Percentiles rank a stretch among this genome's conserved stretches.
These are phyloP conservation scores for Jaltomata sinuosa DNA, from an alignment of 257 asterid genomes.

Conservation along the genomic window DNA sequence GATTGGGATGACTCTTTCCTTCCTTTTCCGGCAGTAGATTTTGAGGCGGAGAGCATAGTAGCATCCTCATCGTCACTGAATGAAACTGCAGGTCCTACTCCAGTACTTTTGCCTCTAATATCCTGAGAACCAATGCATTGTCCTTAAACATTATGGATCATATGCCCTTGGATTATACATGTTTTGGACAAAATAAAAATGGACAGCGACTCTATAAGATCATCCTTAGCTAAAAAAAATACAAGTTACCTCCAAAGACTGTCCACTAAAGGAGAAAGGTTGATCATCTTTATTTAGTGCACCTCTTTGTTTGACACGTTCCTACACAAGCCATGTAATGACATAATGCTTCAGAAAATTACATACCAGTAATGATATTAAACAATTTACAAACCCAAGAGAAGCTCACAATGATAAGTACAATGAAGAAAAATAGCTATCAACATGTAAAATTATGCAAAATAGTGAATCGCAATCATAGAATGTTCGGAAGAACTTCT, in stretches of 20 bases:
- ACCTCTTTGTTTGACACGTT: constrained; percentile 75
- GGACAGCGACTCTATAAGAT: background rate
- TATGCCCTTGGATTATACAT: constrained; percentile 5
- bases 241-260: constrained; percentile 44
- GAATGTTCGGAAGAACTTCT: background rate
- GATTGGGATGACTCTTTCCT: constrained; percentile 52
- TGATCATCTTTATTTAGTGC: constrained; percentile 41
- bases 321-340: constrained; percentile 35
- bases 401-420: background rate
- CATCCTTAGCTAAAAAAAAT: constrained; percentile 2
- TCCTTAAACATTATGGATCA: background rate
- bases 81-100: constrained; percentile 48
- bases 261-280: constrained; percentile 48
- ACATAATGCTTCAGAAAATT: background rate
- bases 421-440: background rate
- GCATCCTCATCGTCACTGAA: constrained; percentile 89
- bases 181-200: background rate
- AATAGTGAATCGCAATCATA: background rate
- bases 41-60: constrained; percentile 39
- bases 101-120: constrained; percentile 28
- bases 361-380: background rate
- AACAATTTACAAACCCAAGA: background rate
- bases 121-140: constrained; percentile 22
- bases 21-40: constrained; percentile 41
- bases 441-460: background rate